Percentiles rank a stretch among this genome's conserved stretches.
Conservation (phyloP, 2,329 filamentous ascomycete genomes). For the Xylaria polymorpha region DNA sequence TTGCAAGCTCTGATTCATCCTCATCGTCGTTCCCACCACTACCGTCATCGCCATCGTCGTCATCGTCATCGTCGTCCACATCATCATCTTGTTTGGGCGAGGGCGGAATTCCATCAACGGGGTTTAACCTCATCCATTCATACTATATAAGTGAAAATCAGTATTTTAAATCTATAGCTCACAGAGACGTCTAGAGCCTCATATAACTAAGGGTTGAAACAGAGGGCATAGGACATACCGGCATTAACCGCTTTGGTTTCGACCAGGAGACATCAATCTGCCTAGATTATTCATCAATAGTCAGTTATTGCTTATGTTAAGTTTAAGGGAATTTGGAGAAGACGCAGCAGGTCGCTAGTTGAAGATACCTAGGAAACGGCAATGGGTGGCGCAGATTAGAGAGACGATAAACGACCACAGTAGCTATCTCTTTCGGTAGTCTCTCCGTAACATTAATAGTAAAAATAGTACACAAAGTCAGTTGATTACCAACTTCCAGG, state of each 20-base stretch:
- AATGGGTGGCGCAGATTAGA: background rate
- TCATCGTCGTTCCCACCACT: background rate
- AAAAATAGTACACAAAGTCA: background rate
- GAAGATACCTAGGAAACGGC: background rate
- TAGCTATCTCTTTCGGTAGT: background rate
- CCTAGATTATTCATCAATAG: background rate
- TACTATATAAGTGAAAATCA: constrained; percentile 10
- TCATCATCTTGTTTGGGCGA: background rate
- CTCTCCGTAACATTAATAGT: background rate
- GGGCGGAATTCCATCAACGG: background rate
- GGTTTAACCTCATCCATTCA: background rate
- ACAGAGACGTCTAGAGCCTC: background rate
- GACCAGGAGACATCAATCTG: constrained; percentile 23
- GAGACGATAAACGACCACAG: background rate
- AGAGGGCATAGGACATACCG: constrained; percentile 6
- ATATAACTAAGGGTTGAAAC: background rate
- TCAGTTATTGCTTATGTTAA: too few relatives aligned
- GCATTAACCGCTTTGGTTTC: constrained; percentile 17
- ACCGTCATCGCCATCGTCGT: background rate
- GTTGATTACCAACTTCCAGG: background rate
- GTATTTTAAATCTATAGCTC: background rate
- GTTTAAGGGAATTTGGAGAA: background rate
- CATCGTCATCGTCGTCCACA: background rate
- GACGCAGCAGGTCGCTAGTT: background rate
- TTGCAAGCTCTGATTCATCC: background rate